phyloP scores from a whole-genome alignment of 2,329 filamentous ascomycete species.

The Talaromyces amestolkiae region DNA sequence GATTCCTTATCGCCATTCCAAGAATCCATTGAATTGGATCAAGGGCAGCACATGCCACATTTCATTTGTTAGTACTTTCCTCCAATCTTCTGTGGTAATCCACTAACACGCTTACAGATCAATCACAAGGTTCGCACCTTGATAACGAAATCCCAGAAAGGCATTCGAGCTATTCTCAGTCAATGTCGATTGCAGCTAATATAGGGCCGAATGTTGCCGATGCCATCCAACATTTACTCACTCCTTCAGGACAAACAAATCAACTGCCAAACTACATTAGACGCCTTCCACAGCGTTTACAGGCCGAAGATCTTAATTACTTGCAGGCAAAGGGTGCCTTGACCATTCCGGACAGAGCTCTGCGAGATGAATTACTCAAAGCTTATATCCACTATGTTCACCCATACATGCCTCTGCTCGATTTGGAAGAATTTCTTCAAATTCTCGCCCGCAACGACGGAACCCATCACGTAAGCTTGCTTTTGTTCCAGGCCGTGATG shows the following conservation, averaged over 20 bases:
- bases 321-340: constrained; percentile 81
- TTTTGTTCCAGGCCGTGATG: constrained; percentile 93
- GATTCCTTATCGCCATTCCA: constrained; percentile 44
- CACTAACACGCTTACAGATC: constrained; percentile 38
- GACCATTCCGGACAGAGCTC: constrained; percentile 64
- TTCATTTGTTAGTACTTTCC: constrained; percentile 56
- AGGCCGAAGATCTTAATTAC: constrained; percentile 78
- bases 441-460: constrained; percentile 66
- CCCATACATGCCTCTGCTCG: constrained; percentile 88
- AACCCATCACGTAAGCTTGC: constrained; percentile 69
- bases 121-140: constrained; percentile 46
- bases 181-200: constrained; percentile 36
- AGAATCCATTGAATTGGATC: constrained; percentile 47
- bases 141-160: constrained; percentile 28
- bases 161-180: constrained; percentile 32
- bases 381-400: constrained; percentile 87
- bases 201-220: constrained; percentile 30
- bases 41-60: constrained; percentile 61
- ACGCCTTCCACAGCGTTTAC: constrained; percentile 72
- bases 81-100: background rate
- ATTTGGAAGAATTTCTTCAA: constrained; percentile 59
- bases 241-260: constrained; percentile 36
- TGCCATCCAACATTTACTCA: constrained; percentile 38
- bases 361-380: constrained; percentile 78
- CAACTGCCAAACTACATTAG: constrained; percentile 70